Conservation (phyloP, 2,329 filamentous ascomycete species). For the Ceratocystis albifundus region DNA sequence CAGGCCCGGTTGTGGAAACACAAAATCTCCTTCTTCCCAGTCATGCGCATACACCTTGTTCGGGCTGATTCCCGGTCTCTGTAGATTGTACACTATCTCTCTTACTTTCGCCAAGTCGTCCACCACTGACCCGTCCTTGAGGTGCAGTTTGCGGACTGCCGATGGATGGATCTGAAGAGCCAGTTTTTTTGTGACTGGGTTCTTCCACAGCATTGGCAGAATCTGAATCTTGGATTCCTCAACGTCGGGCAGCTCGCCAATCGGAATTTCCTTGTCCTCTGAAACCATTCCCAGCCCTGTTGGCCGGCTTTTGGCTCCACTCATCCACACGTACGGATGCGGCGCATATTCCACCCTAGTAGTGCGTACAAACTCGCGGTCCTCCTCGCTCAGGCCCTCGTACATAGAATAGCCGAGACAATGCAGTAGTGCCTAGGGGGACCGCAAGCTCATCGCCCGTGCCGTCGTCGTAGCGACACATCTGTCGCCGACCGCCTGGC, state of each 20-base stretch:
- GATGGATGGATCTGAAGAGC: slow-evolving; percentile 65
- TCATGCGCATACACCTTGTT: slow-evolving; percentile 59
- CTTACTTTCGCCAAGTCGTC: slow-evolving; percentile 56
- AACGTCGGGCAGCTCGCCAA: slow-evolving; percentile 50
- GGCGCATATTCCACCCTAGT: slow-evolving; percentile 64
- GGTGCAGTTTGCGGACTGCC: slow-evolving; percentile 57
- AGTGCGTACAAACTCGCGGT: slow-evolving; percentile 55
- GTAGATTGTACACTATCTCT: slow-evolving; percentile 55
- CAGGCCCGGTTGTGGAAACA: slow-evolving; percentile 70
- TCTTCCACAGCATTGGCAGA: slow-evolving; percentile 67
- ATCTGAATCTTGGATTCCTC: slow-evolving; percentile 56
- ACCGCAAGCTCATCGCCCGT: slow-evolving; percentile 54
- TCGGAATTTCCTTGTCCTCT: slow-evolving; percentile 50
- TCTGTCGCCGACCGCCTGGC: slow-evolving; percentile 53
- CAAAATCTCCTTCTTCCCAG: slow-evolving; percentile 65
- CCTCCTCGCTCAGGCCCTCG: slow-evolving; percentile 50
- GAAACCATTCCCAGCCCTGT: slow-evolving; percentile 62
- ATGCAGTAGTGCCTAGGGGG: slow-evolving; percentile 64
- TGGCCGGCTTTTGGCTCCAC: slow-evolving; percentile 50
- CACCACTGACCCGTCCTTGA: slow-evolving; percentile 54
- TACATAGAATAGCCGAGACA: slow-evolving; percentile 59
- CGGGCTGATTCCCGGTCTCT: slow-evolving; percentile 61
- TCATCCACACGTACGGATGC: slow-evolving; percentile 78
- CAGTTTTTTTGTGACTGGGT: slow-evolving; percentile 56
- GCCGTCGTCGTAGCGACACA: slow-evolving; percentile 61